Base-by-base conservation (phyloP, 768 basidiomycete genomes). In the Suillus ampliporus region DNA sequence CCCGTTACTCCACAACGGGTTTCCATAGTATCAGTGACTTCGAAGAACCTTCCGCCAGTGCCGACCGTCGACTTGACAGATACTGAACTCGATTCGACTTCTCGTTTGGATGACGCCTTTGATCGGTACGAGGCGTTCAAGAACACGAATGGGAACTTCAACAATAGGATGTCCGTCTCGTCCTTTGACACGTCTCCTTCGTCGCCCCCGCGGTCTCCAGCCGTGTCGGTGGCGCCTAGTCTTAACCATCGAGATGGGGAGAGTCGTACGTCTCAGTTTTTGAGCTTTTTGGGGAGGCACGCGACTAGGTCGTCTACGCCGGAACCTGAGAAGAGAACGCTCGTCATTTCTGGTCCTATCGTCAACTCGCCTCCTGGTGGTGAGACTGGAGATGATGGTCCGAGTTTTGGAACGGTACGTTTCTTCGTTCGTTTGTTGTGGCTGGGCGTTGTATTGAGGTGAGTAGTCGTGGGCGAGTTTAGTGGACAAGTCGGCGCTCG, bases 381-480 rank as follows among this genome's bases (percentile, higher is more conserved):
- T 90, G 70, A 62, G 82, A 77, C 57, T 60, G 62, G 15, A 34
- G 51, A 56, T 23, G 53, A 54, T 23, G 10, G 10, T 15, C 23
- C 37, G 9, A 54, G 53, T 26, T 54, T 54, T 54, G 53, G 53
- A 23, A 54, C 53, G 37, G 53, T 54, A 37, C 37, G 53, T 54
- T 5, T 17, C 37, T 5, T 11, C 6, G 31, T 41, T 41, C 15
- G 21, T 37, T 66, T 59, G 35, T 64, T 28, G 61, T 35, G 23
- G 17, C 43, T 34, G 44, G 10, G 54, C 50, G 41, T 31, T 31
- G 40, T 57, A 47, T 46, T 52, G 47, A 23, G 44, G 53, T 57
- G 61, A 61, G 15, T 62, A 95, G 86, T 95, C 94, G 0, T 99
- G 97, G 97, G 89, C 93, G 9, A 97, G 95, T 73, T 77, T 98